Evolutionary conservation across 768 basidiomycete species (phyloP), one percentile per base, ranked within the genome.

Genomic region (Leccinum subgranulosum): DNA sequence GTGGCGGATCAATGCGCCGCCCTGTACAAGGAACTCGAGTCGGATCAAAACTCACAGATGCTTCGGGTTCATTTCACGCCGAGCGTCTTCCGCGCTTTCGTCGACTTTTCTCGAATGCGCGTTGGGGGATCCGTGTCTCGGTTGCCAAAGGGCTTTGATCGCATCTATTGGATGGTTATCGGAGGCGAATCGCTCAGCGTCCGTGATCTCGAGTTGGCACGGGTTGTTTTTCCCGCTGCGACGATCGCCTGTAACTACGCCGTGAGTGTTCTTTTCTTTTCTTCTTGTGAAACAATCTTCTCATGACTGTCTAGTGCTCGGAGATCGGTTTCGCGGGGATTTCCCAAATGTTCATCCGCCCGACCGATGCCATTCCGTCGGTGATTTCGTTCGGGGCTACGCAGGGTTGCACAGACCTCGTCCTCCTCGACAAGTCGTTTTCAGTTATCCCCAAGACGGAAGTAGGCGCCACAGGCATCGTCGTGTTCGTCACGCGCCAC

Each of bases 91-190:
- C 64, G 64, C 31, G 62, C 68, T 31, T 70, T 70, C 46, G 70
- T 61, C 9, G 69, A 70, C 51, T 71, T 67, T 2, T 66, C 60
- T 46, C 64, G 62, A 51, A 60, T 69, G 55, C 65, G 63, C 9
- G 55, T 57, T 34, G 55, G 57, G 21, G 65, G 54, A 25, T 60
- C 65, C 15, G 29, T 11, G 41, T n/a, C n/a, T 41, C 41, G 43
- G 8, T 46, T 66, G 0, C 63, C 67, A 19, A 47, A 53, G 6
- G 67, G 67, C 9, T 71, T 67, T 43, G 62, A 61, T 11, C 66
- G 69, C 25, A 48, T 70, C 21, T 70, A 71, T 54, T 71, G 70
- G 69, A 71, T 71, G 69, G 66, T 71, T 23, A 71, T 70, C n/a
- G 64, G 70, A 12, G 70, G 70, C 3, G 68, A 70, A 61, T 69